Evolutionary conservation across 2,329 filamentous ascomycete genomes (phyloP).

Genomic region (Beauveria sp.): DNA sequence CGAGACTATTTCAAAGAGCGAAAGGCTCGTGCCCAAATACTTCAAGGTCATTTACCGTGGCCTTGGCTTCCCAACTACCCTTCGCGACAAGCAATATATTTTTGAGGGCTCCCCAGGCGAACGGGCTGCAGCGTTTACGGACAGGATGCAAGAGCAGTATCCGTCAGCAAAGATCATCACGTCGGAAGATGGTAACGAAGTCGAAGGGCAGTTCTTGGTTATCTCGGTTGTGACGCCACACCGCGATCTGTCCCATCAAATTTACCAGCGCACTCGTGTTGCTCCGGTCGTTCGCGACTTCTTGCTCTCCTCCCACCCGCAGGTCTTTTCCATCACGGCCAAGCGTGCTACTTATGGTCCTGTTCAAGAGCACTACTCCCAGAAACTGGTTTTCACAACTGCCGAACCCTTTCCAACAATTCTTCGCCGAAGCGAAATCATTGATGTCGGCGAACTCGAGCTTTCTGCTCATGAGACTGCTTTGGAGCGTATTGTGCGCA

Average conservation of each 20-base stretch:
- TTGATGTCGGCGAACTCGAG: conserved; percentile 57
- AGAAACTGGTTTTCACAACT: conserved; percentile 79
- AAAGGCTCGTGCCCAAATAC: conserved; percentile 72
- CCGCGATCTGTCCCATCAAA: conserved; percentile 71
- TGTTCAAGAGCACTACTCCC: conserved; percentile 65
- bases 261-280: conserved; percentile 83
- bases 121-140: conserved; percentile 72
- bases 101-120: conserved; percentile 78
- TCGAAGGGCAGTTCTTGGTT: conserved; percentile 85
- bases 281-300: conserved; percentile 81
- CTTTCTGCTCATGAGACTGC: conserved; percentile 78
- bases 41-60: conserved; percentile 89
- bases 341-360: conserved; percentile 62
- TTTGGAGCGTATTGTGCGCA: conserved; percentile 80
- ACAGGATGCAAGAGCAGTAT: conserved; percentile 86
- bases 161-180: conserved; percentile 76
- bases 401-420: conserved; percentile 88
- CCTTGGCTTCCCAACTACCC: conserved; percentile 71
- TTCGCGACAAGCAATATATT: conserved; percentile 87
- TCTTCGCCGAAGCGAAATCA: conserved; percentile 76
- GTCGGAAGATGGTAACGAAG: conserved; percentile 61
- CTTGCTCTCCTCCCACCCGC: conserved; percentile 69
- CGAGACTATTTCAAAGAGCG: conserved; percentile 77
- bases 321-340: conserved; percentile 68
- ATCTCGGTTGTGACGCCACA: conserved; percentile 75